A percentile compares a stretch with the other conserved stretches of the same genome.
These are phyloP conservation scores for Termitomyces titanicus DNA, from an alignment of 768 basidiomycete species.

Conservation along the genomic window DNA sequence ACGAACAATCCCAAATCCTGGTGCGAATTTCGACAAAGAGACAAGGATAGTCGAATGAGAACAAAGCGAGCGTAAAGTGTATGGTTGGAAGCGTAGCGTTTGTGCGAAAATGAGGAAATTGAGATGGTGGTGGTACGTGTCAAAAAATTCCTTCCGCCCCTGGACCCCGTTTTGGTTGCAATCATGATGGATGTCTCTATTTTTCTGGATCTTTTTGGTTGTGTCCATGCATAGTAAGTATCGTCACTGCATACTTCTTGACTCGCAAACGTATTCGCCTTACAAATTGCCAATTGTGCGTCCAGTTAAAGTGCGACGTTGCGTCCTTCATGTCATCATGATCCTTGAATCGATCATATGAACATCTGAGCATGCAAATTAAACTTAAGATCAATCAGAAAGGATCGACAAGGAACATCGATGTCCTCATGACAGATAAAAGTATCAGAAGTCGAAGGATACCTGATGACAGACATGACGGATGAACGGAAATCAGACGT, in stretches of 20 bases:
- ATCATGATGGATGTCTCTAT: not conserved
- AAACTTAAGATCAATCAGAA: not conserved
- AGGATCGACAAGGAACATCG: not conserved
- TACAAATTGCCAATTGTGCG: not conserved
- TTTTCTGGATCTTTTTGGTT: not conserved
- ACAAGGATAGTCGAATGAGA: not conserved
- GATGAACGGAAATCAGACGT: not conserved
- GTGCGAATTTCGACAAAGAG: not conserved
- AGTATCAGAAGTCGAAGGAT: too few relatives aligned
- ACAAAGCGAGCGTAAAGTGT: not conserved
- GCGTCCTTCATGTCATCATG: not conserved
- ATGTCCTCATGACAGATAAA: not conserved
- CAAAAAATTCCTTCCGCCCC: not conserved
- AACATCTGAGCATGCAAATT: not conserved
- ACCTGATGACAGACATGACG: not conserved
- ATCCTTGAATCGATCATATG: not conserved
- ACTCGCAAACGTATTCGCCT: not conserved
- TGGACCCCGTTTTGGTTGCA: slow-evolving; percentile 7
- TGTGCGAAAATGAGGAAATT: not conserved
- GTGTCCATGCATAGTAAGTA: too few relatives aligned
- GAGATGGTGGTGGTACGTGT: slow-evolving; percentile 10
- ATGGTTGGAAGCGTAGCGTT: not conserved
- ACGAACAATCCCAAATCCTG: not conserved
- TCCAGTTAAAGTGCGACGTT: not conserved
- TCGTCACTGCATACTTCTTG: not conserved